Percentiles rank a stretch among this genome's conserved stretches.
These are phyloP conservation scores for Annulohypoxylon bovei DNA, from an alignment of 495 filamentous ascomycete genomes.

Conservation along the genomic window DNA sequence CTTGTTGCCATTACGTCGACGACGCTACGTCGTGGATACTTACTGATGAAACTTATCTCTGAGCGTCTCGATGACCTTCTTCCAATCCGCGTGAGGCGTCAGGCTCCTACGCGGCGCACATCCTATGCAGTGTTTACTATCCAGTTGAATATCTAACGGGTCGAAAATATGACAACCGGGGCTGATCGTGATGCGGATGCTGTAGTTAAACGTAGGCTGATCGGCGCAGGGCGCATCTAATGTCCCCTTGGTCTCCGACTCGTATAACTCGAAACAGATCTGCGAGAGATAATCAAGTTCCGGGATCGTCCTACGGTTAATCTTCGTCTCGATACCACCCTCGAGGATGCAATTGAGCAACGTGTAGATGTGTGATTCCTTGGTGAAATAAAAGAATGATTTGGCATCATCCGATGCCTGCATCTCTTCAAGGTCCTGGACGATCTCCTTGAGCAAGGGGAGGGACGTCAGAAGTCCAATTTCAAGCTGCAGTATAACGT, in stretches of 20 bases:
- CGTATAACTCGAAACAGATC: slow-evolving; percentile 97
- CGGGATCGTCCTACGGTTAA: slow-evolving; percentile 87
- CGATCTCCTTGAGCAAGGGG: slow-evolving; percentile 93
- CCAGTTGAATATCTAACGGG: slow-evolving; percentile 92
- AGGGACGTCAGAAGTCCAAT: slow-evolving; percentile 94
- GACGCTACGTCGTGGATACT: slow-evolving; percentile 48
- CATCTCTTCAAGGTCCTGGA: slow-evolving; percentile 95
- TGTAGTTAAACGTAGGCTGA: slow-evolving; percentile 79
- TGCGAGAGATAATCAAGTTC: slow-evolving; percentile 98
- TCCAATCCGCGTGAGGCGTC: slow-evolving; percentile 95
- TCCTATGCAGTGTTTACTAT: slow-evolving; percentile 93
- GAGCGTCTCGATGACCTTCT: slow-evolving; percentile 90
- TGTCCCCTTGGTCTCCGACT: slow-evolving; percentile 78
- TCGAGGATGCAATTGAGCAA: slow-evolving; percentile 97
- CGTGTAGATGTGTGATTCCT: slow-evolving; percentile 98
- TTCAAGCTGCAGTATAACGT: slow-evolving; percentile 66
- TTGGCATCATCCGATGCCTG: slow-evolving; percentile 93
- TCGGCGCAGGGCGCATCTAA: slow-evolving; percentile 53
- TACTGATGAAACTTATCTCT: slow-evolving; percentile 94
- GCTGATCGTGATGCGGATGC: slow-evolving; percentile 93
- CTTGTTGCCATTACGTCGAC: slow-evolving; percentile 19
- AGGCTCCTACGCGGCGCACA: slow-evolving; percentile 88
- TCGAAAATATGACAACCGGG: slow-evolving; percentile 97
- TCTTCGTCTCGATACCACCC: slow-evolving; percentile 92
- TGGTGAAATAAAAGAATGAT: slow-evolving; percentile 98